These are phyloP conservation scores for Megacollybia marginata DNA, from an alignment of 768 basidiomycete genomes.

Conservation along the genomic window DNA sequence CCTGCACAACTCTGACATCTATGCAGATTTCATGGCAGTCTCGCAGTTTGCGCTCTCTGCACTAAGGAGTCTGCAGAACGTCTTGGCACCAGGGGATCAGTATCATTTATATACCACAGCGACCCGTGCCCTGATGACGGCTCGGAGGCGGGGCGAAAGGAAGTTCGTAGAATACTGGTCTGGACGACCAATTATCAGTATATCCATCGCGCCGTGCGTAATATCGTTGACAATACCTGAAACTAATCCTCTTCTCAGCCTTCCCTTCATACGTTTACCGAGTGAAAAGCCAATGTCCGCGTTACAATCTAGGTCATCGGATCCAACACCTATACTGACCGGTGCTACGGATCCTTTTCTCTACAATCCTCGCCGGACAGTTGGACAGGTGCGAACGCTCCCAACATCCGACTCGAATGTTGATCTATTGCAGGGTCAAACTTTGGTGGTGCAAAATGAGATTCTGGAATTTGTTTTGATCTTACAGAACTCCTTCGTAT, in stretches of 20 bases:
- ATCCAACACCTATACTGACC: slow-evolving; percentile 41
- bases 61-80: slow-evolving; percentile 61
- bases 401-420: not conserved
- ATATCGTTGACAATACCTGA: slow-evolving; percentile 2
- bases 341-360: slow-evolving; percentile 76
- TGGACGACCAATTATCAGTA: slow-evolving; percentile 67
- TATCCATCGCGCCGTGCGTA: slow-evolving; percentile 66
- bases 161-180: slow-evolving; percentile 82
- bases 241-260: slow-evolving; percentile 31
- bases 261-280: slow-evolving; percentile 64
- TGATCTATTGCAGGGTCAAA: slow-evolving; percentile 35
- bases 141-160: slow-evolving; percentile 70
- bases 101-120: slow-evolving; percentile 69
- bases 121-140: slow-evolving; percentile 62
- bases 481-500: slow-evolving; percentile 87
- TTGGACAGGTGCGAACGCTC: slow-evolving; percentile 43
- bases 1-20: slow-evolving; percentile 1
- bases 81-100: slow-evolving; percentile 74
- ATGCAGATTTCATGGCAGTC: slow-evolving; percentile 73
- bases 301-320: slow-evolving; percentile 32
- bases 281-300: slow-evolving; percentile 63
- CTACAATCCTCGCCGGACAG: slow-evolving; percentile 78
- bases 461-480: slow-evolving; percentile 73
- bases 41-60: slow-evolving; percentile 88
- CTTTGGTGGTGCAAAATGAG: slow-evolving; percentile 77